Conservation (phyloP, 164 flowering plant genomes). For the Vitis amurensis region DNA sequence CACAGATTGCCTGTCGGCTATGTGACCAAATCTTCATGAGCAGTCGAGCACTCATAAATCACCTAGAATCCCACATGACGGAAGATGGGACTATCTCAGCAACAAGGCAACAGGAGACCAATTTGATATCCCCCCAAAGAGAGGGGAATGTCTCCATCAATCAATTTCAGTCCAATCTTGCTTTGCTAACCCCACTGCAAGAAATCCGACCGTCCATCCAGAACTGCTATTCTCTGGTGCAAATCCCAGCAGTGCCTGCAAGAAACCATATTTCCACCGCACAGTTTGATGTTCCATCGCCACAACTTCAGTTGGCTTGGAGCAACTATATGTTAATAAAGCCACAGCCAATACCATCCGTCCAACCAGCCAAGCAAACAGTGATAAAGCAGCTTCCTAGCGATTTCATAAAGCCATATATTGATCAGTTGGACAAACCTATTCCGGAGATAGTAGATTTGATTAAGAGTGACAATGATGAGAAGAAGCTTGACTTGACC, state of each 20-base stretch:
- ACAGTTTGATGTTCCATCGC: no score
- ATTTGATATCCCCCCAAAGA: no score
- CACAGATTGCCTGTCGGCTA: slow-evolving; percentile 15
- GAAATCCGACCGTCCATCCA: no score
- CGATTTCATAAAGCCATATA: slow-evolving; percentile 11
- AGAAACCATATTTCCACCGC: no score
- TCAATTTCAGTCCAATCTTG: no score
- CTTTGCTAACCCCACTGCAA: no score
- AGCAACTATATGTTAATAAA: no score
- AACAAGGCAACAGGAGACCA: background rate
- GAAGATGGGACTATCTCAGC: background rate
- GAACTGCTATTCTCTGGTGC: no score
- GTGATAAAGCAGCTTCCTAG: background rate
- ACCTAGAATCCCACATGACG: slow-evolving; percentile 10
- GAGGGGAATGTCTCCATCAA: no score
- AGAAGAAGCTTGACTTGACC: slow-evolving; percentile 9
- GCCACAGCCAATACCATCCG: no score
- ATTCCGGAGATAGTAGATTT: background rate
- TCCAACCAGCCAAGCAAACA: background rate
- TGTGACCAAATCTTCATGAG: slow-evolving; percentile 13
- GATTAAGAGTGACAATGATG: background rate
- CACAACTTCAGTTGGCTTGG: no score
- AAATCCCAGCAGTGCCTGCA: no score
- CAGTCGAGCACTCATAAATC: slow-evolving; percentile 12
- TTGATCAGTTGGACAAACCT: slow-evolving; percentile 9